Evolutionary conservation across 805 yeast genomes (phyloP).

Genomic region (Wickerhamomyces queroliae): DNA sequence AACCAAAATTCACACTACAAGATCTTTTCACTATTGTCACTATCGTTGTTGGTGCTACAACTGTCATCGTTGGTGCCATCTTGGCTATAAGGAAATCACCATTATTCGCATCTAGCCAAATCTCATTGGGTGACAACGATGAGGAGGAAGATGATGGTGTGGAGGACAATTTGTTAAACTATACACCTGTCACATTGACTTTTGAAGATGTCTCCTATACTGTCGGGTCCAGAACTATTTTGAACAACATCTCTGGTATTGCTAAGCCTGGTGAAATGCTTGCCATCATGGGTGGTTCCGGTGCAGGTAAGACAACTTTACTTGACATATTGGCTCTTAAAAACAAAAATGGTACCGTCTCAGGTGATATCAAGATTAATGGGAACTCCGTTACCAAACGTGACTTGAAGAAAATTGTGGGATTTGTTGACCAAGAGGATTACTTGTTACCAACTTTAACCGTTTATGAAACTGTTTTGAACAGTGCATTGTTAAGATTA

Average conservation of each 20-base stretch:
- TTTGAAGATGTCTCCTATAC: constrained; percentile 69
- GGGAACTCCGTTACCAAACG: constrained; percentile 43
- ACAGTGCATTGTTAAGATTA: constrained; percentile 82
- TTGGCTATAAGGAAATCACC: constrained; percentile 57
- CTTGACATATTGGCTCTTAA: constrained; percentile 89
- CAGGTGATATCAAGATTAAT: constrained; percentile 71
- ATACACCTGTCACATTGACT: constrained; percentile 64
- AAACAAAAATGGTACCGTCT: constrained; percentile 64
- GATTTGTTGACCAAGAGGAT: constrained; percentile 97
- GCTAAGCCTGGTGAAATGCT: constrained; percentile 84
- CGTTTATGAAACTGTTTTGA: constrained; percentile 91
- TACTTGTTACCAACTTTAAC: constrained; percentile 86
- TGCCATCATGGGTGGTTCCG: constrained; percentile 98
- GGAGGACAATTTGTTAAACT: constrained; percentile 41
- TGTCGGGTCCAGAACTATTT: constrained; percentile 46
- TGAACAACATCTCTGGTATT: constrained; percentile 63
- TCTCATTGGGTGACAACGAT: constrained; percentile 20
- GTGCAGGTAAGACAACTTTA: constrained; percentile 95
- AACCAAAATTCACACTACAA: constrained; percentile 35
- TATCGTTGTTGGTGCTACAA: constrained; percentile 32
- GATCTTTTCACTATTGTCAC: constrained; percentile 43
- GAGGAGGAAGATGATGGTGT: constrained; percentile 27
- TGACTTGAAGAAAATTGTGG: constrained; percentile 64
- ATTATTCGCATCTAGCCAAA: constrained; percentile 36
- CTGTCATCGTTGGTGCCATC: constrained; percentile 31